Evolutionary conservation across 2,329 filamentous ascomycete species (phyloP).

Genomic region (Lecanosticta acicola): DNA sequence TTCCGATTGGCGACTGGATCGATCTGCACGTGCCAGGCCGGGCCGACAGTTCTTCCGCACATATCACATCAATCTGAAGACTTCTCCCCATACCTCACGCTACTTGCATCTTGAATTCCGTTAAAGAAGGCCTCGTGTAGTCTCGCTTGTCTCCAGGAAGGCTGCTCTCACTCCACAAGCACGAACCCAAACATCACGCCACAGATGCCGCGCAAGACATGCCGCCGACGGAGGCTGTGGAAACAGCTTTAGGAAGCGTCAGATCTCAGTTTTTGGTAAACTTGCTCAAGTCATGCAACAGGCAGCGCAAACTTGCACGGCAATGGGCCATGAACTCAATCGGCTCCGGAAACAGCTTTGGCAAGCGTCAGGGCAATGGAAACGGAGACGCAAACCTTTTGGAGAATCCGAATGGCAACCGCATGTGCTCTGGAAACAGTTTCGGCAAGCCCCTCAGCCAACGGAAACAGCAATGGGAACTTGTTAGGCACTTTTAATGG

Average conservation of each 20-base stretch:
- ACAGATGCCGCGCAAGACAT: no score
- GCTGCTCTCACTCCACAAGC: no score
- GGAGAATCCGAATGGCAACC: conserved; percentile 1
- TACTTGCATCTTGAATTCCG: no score
- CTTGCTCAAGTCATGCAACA: neutral
- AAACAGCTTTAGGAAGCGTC: conserved; percentile 2
- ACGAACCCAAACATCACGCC: no score
- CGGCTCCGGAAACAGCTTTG: conserved; percentile 4
- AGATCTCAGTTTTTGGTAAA: neutral
- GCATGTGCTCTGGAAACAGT: neutral
- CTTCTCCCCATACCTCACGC: no score
- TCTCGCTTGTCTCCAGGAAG: no score
- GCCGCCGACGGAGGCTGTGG: neutral
- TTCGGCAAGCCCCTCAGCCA: neutral
- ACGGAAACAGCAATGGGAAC: conserved; percentile 1
- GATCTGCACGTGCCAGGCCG: no score
- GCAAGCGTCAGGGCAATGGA: conserved; percentile 1
- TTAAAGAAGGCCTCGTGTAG: no score
- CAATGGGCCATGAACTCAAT: neutral
- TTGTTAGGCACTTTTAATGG: neutral
- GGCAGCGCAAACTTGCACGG: conserved; percentile 1
- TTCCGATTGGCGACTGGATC: no score
- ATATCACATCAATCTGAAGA: no score
- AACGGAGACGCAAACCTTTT: neutral
- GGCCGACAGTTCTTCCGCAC: no score